These are phyloP conservation scores for Tagetes erecta DNA, from an alignment of 129 eudicot species.

Conservation along the genomic window DNA sequence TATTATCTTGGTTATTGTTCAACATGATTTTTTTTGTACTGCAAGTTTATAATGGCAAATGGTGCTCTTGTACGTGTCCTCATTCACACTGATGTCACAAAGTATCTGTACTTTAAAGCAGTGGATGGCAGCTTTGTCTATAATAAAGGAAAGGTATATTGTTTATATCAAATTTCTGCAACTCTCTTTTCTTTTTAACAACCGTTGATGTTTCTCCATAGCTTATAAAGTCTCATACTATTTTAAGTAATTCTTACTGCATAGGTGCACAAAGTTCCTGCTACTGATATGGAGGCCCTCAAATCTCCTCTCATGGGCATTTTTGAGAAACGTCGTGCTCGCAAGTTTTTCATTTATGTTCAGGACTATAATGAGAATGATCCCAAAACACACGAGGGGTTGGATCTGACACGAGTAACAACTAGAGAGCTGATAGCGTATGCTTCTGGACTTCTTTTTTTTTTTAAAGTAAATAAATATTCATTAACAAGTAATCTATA, in stretches of 20 bases:
- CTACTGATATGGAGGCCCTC: conserved; percentile 88
- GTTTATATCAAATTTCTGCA: background rate
- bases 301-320: conserved; percentile 92
- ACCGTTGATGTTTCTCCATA: background rate
- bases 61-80: conserved; percentile 95
- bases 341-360: conserved; percentile 86
- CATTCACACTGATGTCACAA: conserved; percentile 95
- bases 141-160: conserved; percentile 83
- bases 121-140: conserved; percentile 97
- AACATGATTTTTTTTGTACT: conserved; percentile 12
- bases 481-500: too few relatives aligned
- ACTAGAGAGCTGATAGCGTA: conserved; percentile 92
- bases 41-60: conserved; percentile 88
- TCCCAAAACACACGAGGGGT: conserved; percentile 89
- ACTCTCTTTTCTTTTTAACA: background rate
- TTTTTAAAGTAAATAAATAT: background rate
- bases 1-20: background rate
- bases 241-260: background rate
- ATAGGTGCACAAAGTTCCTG: conserved; percentile 86
- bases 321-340: conserved; percentile 92
- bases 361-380: conserved; percentile 83
- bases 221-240: background rate
- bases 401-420: conserved; percentile 83
- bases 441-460: conserved; percentile 17
- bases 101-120: conserved; percentile 83